Evolutionary conservation across 1,284 basidiomycete species (phyloP), one percentile per base, ranked within the genome.

Genomic region (Psilocybe mexicana): DNA sequence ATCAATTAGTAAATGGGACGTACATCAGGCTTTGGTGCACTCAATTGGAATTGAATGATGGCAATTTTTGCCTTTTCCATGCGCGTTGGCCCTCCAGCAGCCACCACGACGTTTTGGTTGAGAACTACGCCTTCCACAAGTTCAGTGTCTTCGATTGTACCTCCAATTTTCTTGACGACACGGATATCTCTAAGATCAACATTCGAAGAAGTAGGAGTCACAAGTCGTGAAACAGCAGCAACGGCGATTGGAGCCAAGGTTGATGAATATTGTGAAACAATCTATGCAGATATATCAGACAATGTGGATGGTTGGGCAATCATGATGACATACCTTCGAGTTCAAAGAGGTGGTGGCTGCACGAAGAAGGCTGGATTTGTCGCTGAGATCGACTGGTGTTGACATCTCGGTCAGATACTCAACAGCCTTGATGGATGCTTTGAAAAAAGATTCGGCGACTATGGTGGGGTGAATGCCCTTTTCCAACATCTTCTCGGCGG

Each of bases 1-100:
- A 14, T 18, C 18, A 18, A 18, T 18, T 18, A 18, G 18, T 18
- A 18, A 18, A 18, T 18, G 43, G 24, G 18, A 78, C 90, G 63
- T 72, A 96, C 94, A 71, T 99, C 97, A 6, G 97, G 97, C 77
- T 99, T 99, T 23, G 97, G 97, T 51, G 94, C 93, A 67, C 90
- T 93, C 54, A 99, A 84, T 76, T 99, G 97, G 85, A 99, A 99
- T 74, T 99, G 97, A 66, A 98, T 94, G 63, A 99, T 87, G 45
- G 90, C 97, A 69, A 99, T 98, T 80, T 97, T 98, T 49, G 97
- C 97, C 77, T 98, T 99, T 74, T 99, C 96, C 76, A 99, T 88
- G 56, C 97, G 85, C 6, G 92, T 93, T 6, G 95, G 96, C 43
- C 97, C 97, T 60, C 96, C 96, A 54, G 92, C 94, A 50, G 91